Conservation (phyloP, 148 eudicot genomes). For the Vaccinium darrowii region DNA sequence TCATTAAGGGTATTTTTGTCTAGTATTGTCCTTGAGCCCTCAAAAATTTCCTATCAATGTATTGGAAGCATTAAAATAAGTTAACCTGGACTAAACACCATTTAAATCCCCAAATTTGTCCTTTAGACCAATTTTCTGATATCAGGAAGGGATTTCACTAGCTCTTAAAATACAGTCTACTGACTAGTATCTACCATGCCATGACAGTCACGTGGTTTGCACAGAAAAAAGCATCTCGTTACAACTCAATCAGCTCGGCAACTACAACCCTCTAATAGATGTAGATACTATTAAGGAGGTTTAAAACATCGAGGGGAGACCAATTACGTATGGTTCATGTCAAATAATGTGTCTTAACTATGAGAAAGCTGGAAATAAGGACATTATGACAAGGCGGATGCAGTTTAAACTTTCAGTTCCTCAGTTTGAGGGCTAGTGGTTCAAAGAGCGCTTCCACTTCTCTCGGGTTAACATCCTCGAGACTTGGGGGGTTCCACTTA, state of each 20-base stretch:
- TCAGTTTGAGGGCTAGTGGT: conserved; percentile 46
- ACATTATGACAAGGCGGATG: neutral
- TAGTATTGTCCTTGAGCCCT: no score
- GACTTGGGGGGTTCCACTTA: conserved; percentile 73
- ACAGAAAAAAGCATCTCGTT: neutral
- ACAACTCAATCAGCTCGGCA: neutral
- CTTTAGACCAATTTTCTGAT: no score
- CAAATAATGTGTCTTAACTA: no score
- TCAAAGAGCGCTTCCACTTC: conserved; percentile 73
- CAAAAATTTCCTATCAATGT: no score
- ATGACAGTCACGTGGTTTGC: neutral
- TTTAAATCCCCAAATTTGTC: no score
- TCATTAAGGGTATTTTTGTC: no score
- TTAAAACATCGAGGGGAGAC: no score
- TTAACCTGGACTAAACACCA: no score
- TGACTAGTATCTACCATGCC: neutral
- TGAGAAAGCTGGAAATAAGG: neutral
- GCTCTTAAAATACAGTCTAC: no score
- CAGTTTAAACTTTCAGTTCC: conserved; percentile 49
- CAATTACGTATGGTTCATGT: no score
- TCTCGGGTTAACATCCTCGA: conserved; percentile 57
- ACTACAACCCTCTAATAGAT: neutral
- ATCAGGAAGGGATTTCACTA: no score
- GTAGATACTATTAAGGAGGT: neutral
- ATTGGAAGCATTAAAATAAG: no score